phyloP scores from a whole-genome alignment of 2,329 filamentous ascomycete species.

The Calonectria leucothoes region DNA sequence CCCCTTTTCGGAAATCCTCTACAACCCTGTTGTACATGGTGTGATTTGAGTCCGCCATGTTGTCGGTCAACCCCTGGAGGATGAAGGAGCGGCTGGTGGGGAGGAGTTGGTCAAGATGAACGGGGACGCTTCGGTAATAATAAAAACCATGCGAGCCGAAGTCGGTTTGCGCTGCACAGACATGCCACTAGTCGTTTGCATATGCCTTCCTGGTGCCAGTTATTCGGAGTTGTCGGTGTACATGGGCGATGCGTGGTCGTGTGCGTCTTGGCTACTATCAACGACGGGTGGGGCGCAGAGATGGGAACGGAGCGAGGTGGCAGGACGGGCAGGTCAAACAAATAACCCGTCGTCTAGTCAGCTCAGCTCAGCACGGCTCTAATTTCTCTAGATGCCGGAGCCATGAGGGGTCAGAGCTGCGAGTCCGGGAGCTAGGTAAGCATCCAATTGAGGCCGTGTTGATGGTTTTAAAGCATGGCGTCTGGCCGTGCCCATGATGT shows the following conservation, averaged over 20 bases:
- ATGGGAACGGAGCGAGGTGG: slow-evolving; percentile 8
- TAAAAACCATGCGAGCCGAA: neutral
- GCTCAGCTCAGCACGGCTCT: neutral
- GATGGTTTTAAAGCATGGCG: slow-evolving; percentile 6
- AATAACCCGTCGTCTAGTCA: neutral
- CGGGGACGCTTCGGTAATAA: neutral
- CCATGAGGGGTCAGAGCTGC: neutral
- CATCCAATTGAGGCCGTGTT: slow-evolving; percentile 12
- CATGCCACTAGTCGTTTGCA: neutral
- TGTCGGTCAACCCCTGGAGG: neutral
- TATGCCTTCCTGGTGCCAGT: neutral
- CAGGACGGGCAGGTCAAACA: neutral
- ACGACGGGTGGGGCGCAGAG: slow-evolving; percentile 2
- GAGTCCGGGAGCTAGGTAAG: neutral
- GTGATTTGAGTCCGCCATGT: slow-evolving; percentile 10
- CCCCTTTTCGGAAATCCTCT: slow-evolving; percentile 66
- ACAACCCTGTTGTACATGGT: slow-evolving; percentile 68
- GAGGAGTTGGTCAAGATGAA: neutral
- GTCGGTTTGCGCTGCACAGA: neutral
- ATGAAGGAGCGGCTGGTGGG: too few relatives aligned
- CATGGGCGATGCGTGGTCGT: neutral
- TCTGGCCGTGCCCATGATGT: slow-evolving; percentile 18
- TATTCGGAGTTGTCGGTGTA: neutral
- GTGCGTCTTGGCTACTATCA: slow-evolving; percentile 10
- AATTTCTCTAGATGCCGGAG: neutral